Base-by-base conservation (phyloP, 2,329 filamentous ascomycete species). In the Zymoseptoria passerinii region DNA sequence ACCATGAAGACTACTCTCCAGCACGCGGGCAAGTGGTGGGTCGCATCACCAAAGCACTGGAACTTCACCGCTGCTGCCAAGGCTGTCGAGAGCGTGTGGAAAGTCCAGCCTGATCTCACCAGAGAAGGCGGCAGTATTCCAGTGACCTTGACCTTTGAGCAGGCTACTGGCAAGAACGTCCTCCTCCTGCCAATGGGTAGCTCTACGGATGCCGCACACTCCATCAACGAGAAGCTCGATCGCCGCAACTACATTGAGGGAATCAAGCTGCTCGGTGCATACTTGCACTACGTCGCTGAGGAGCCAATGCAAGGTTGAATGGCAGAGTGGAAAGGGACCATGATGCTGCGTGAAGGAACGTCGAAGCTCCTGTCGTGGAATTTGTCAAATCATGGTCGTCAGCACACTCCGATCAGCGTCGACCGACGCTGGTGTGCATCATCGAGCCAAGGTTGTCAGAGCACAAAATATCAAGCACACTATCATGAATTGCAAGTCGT, bases 11-110 rank as follows among this genome's bases (percentile, higher is more conserved):
- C 91, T 55, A 85, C 81, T 71, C 81, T 92, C 6, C 86, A 92
- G 76, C 94, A 99, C 79, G 87, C 86, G 60, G 94, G 94, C 67
- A 96, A 96, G 78, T 99, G 94, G 94, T 99, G 94, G 94, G 91
- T 95, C 52, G 91, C 95, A 52, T 92, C 88, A 71, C 92, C 94
- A 28, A 94, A 95, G 78, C 92, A 99, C 82, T 97, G 94, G 91
- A 99, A 99, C 82, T 99, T 97, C 78, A 83, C 85, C 28, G 92
- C 92, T 27, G 94, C 94, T 13, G 85, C 87, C 71, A 97, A 96
- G 82, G 94, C 94, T n/a, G 91, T 94, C 35, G 88, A 97, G 80
- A 85, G 90, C 64, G 94, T 99, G 44, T 99, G 91, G 83, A 89
- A 89, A 56, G 88, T 96, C 56, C 82, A 91, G 78, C 94, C 94